Conservation (phyloP, 495 filamentous ascomycete genomes). For the Bathelium albidoporum region DNA sequence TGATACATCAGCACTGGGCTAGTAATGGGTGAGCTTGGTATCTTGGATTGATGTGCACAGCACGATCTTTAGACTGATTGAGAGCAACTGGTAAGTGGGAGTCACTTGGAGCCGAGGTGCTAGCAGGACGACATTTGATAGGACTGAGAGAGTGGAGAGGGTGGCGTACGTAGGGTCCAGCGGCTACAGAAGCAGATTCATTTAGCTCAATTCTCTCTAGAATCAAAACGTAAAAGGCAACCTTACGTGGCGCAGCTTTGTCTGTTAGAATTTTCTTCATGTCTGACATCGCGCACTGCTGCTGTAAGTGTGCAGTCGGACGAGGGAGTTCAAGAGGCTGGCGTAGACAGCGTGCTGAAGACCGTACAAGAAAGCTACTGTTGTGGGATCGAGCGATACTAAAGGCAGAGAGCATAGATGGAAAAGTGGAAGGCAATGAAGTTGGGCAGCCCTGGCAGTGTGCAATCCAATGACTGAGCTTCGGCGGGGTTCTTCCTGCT, state of each 20-base stretch:
- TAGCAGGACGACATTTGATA: not conserved
- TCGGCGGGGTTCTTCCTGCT: too few species aligned
- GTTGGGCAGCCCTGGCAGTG: too few species aligned
- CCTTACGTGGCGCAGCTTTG: slow-evolving; percentile 23
- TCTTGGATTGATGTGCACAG: too few species aligned
- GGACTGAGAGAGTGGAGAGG: not conserved
- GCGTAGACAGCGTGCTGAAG: too few species aligned
- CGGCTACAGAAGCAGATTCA: slow-evolving; percentile 31
- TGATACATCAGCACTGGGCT: not conserved
- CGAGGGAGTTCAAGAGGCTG: too few species aligned
- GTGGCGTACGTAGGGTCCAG: slow-evolving; percentile 45
- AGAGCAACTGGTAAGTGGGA: not conserved
- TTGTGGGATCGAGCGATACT: not conserved
- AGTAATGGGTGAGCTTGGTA: too few species aligned
- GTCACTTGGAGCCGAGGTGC: too few species aligned
- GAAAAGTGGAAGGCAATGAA: too few species aligned
- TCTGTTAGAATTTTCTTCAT: slow-evolving; percentile 27
- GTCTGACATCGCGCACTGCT: slow-evolving; percentile 19
- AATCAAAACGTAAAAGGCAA: not conserved
- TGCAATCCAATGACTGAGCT: too few species aligned
- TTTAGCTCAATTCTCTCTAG: not conserved
- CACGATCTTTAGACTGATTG: too few species aligned
- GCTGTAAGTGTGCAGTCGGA: not conserved
- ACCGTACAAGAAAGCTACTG: not conserved
- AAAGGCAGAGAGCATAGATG: not conserved